These are phyloP conservation scores for Kluyveromyces nonfermentans DNA, from an alignment of 805 yeast genomes.

Conservation along the genomic window DNA sequence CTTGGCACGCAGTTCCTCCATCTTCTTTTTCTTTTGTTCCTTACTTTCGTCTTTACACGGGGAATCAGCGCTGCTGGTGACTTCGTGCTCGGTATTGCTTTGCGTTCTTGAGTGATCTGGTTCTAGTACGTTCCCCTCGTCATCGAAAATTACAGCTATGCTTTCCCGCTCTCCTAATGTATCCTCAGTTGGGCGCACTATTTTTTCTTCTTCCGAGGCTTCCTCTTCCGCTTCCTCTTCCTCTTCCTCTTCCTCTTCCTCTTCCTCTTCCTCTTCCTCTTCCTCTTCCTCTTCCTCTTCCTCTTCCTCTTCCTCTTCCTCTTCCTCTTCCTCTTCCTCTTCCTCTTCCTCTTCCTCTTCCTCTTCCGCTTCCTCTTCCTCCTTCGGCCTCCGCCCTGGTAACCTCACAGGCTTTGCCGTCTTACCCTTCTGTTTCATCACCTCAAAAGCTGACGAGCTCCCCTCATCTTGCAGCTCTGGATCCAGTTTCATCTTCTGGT, in stretches of 20 bases:
- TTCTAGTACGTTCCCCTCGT: constrained; percentile 50
- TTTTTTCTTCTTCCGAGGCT: too few relatives aligned
- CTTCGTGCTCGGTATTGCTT: constrained; percentile 6
- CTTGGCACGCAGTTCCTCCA: constrained; percentile 66
- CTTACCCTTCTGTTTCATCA: constrained; percentile 44
- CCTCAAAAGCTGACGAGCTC: constrained; percentile 49
- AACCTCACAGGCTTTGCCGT: constrained; percentile 39
- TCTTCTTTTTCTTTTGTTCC: constrained; percentile 36
- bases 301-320: constrained; percentile 5
- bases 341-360: constrained; percentile 18
- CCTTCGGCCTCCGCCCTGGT: constrained; percentile 24
- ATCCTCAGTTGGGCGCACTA: constrained; percentile 23
- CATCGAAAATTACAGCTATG: constrained; percentile 51
- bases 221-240: constrained; percentile 11
- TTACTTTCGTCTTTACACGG: constrained; percentile 5
- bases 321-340: constrained; percentile 11
- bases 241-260: constrained; percentile 4
- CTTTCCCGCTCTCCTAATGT: constrained; percentile 13
- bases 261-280: constrained; percentile 17
- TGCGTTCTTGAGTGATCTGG: constrained; percentile 16
- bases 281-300: constrained; percentile 16
- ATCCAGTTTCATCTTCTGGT: constrained; percentile 65
- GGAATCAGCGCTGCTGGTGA: neutral
- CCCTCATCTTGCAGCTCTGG: constrained; percentile 47
- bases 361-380: constrained; percentile 13